These are phyloP conservation scores for Colletotrichum tabaci DNA, from an alignment of 2,329 filamentous ascomycete species.

Conservation along the genomic window DNA sequence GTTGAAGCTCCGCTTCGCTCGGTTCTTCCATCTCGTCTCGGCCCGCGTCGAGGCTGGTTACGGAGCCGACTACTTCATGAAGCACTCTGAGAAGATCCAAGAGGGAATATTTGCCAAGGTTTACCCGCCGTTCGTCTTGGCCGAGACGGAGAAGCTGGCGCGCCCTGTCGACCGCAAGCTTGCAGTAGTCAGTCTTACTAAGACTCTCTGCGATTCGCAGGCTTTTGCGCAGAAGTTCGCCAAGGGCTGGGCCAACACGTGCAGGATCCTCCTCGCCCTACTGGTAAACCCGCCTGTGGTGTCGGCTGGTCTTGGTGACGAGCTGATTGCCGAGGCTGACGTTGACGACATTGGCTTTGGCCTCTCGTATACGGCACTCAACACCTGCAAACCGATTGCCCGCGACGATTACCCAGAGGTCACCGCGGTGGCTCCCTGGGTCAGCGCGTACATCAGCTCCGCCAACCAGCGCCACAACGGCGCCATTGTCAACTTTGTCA, in stretches of 20 bases:
- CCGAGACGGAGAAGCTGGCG: constrained; percentile 89
- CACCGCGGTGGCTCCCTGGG: constrained; percentile 87
- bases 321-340: constrained; percentile 87
- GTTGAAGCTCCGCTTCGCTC: constrained; percentile 88
- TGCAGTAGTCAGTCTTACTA: constrained; percentile 93
- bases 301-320: constrained; percentile 75
- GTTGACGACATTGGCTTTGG: constrained; percentile 97
- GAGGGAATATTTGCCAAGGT: constrained; percentile 84
- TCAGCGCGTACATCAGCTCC: constrained; percentile 81
- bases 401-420: constrained; percentile 91
- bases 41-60: constrained; percentile 84
- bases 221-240: constrained; percentile 86
- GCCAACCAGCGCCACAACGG: constrained; percentile 83
- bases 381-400: constrained; percentile 84
- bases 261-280: constrained; percentile 89
- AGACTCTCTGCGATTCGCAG: constrained; percentile 88
- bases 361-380: constrained; percentile 92
- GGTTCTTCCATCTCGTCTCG: constrained; percentile 94
- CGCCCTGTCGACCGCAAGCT: constrained; percentile 93
- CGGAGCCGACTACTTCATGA: constrained; percentile 93
- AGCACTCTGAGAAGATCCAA: constrained; percentile 86
- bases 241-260: constrained; percentile 93
- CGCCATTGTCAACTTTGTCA: constrained; percentile 78
- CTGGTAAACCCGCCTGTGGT: constrained; percentile 88
- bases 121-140: constrained; percentile 89